Evolutionary conservation across 805 yeast genomes (phyloP).

Genomic region (Peterozyma xylosa): DNA sequence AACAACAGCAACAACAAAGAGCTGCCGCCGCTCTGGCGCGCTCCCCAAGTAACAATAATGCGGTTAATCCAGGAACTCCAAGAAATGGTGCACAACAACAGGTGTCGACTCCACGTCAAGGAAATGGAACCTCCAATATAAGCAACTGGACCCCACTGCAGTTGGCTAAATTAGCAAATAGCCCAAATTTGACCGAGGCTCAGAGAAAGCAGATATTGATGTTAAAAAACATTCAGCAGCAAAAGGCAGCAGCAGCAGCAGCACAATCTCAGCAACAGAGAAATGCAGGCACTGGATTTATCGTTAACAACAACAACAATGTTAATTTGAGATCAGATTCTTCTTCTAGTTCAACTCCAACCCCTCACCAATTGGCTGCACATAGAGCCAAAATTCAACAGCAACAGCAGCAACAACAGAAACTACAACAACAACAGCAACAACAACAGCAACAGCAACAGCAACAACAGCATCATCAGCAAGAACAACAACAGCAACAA

Average conservation of each 20-base stretch:
- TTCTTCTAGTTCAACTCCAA: slow-evolving; percentile 15
- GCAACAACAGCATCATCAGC: slow-evolving; percentile 21
- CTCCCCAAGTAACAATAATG: slow-evolving; percentile 5
- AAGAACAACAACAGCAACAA: slow-evolving; percentile 12
- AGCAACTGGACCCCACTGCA: slow-evolving; percentile 17
- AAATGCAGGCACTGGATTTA: slow-evolving; percentile 7
- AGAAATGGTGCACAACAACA: not conserved
- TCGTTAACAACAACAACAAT: slow-evolving; percentile 9
- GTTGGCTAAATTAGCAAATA: slow-evolving; percentile 19
- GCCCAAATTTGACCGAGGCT: slow-evolving; percentile 33
- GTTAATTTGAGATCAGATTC: slow-evolving; percentile 7
- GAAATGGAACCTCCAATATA: slow-evolving; percentile 6
- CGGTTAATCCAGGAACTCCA: slow-evolving; percentile 1
- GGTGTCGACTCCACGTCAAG: not conserved
- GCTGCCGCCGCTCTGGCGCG: slow-evolving; percentile 7
- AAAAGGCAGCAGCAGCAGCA: slow-evolving; percentile 7
- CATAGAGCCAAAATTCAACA: slow-evolving; percentile 20
- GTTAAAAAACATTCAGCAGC: slow-evolving; percentile 26
- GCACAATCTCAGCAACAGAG: slow-evolving; percentile 15
- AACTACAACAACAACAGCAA: not conserved
- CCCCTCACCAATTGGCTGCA: slow-evolving; percentile 18
- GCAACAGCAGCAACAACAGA: slow-evolving; percentile 11
- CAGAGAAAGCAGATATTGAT: slow-evolving; percentile 37
- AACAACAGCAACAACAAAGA: slow-evolving; percentile 12
- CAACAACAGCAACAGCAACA: not conserved